Evolutionary conservation across 2,329 filamentous ascomycete species (phyloP), one percentile per base, ranked within the genome.

Genomic region (Rhinocladiella similis): DNA sequence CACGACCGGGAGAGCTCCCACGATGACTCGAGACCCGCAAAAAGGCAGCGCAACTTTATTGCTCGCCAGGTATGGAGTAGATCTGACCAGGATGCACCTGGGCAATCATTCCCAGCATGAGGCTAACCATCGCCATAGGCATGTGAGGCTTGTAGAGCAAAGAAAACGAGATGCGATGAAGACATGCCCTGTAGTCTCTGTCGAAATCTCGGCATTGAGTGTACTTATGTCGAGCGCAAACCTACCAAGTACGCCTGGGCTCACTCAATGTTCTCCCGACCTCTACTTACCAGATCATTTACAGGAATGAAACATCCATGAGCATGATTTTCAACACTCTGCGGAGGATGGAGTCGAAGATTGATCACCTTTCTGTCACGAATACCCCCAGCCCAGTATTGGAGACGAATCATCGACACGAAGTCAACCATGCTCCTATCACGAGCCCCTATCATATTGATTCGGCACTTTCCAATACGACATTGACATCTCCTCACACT

Each of bases 141-240:
- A 2, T 83, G 80, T 63, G 79, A 83, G 63, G 75, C 73, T 14
- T 83, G 80, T 63, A 73, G 80, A 22, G 68, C 77, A 47, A 79
- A 80, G 63, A 82, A 82, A 68, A 81, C 79, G 16, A 68, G 78
- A 69, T 83, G 80, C 66, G 80, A 83, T 59, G 80, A 82, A 66
- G 80, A 80, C 56, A 70, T 77, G 29, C 80, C 80, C 47, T 83
- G 80, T 61, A 79, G 79, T 27, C 72, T 80, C 47, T 83, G 80
- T 68, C 77, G 75, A 60, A 68, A 71, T 13, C 73, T 77, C 43
- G 77, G 76, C 6, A 58, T 79, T 29, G 76, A 80, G 16, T 83
- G 80, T 66, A 73, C 73, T 42, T 83, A 81, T 63, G 78, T 78
- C 58, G 76, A 80, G 63, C 76, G 78, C 55, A 80, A 80, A 63